Conservation (phyloP, 2,329 filamentous ascomycete species). For the Cladorrhinum sp. region DNA sequence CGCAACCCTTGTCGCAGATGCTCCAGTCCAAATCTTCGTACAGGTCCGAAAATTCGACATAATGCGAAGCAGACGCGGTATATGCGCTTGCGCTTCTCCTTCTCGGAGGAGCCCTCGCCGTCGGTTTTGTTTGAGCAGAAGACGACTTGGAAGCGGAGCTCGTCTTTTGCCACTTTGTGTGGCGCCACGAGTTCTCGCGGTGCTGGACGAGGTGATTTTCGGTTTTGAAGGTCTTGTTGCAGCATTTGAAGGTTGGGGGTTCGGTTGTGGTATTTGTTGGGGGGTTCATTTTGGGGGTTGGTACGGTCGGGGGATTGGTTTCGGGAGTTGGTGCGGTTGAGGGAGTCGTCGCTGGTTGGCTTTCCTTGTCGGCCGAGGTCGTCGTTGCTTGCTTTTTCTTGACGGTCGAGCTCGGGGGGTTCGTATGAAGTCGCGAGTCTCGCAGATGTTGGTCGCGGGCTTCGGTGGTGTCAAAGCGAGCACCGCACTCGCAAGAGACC, state of each 20-base stretch:
- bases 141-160: no score
- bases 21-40: neutral
- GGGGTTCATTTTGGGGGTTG: no score
- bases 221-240: neutral
- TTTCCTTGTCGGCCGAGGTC: no score
- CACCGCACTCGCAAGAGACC: neutral
- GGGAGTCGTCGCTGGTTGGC: neutral
- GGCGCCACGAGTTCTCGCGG: neutral
- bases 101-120: no score
- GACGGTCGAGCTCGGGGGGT: no score
- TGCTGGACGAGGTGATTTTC: neutral
- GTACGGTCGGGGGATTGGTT: no score
- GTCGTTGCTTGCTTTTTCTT: no score
- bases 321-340: neutral
- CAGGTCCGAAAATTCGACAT: no score
- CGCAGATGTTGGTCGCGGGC: neutral
- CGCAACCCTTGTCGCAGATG: slow-evolving; percentile 1
- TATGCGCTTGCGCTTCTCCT: no score
- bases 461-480: neutral
- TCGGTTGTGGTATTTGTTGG: neutral
- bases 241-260: neutral
- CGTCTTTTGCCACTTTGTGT: no score
- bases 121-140: no score
- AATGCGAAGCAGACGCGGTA: no score
- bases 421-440: neutral